Base-by-base conservation (phyloP, 2,329 filamentous ascomycete species). In the Elsinoe ampelina region DNA sequence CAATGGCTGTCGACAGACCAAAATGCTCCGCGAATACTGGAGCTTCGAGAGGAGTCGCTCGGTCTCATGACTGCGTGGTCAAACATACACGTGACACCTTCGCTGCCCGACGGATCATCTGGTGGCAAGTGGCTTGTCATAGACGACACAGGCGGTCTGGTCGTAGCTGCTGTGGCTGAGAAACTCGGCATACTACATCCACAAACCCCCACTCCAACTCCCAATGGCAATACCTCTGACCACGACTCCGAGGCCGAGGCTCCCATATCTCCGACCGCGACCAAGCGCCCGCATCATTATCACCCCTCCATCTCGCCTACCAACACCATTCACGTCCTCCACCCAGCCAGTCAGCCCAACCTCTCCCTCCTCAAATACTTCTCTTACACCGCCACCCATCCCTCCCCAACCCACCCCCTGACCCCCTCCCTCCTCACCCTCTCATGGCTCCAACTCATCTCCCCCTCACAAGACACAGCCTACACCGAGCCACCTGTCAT, bases 361-460 rank as follows among this genome's bases (percentile, higher is more conserved):
- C 81, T 97, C 58, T 85, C 85, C 15, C 80, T 93, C 50, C 80
- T 98, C 17, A 88, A 88, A 68, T 95, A 95, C 76, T 97, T 95
- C 73, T 83, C 83, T 69, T 97, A 85, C 73, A 89, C 95, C 71
- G 82, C 82, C 60, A 82, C 84, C 42, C 79, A 78, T 61, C 80
- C 77, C 64, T 45, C 70, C 77, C 55, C 80, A 12, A 76, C 82
- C 20, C 93, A 97, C 67, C 92, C 93, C 0, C 81, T 98, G 10
- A 80, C 86, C 70, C 85, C 81, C 13, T 85, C 93, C 67, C 81
- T 98, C 54, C 85, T 92, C 65, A 82, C 86, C 4, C 76, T 97
- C 30, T 92, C 89, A 26, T 98, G 92, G 91, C 80, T 98, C 1
- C 92, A 97, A 71, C 81, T 98, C 4, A 74, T 96, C 13, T 79